Conservation (phyloP, 75 land plant species). For the Pinus taeda region DNA sequence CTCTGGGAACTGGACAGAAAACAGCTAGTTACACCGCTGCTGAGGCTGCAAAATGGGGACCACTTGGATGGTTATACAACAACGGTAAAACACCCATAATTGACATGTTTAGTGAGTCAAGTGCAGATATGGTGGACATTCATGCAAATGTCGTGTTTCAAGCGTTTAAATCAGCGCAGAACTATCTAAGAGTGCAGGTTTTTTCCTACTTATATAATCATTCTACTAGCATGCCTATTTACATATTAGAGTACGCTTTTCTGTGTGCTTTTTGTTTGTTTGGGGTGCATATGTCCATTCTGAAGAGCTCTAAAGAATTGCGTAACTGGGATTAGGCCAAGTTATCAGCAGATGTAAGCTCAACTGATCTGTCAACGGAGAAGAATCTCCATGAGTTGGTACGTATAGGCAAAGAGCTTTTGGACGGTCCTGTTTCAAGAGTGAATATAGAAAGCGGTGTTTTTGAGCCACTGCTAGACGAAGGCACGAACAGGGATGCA, state of each 20-base stretch:
- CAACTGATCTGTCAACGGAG: conserved; percentile 23
- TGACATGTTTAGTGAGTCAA: conserved; percentile 20
- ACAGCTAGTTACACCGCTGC: conserved; percentile 19
- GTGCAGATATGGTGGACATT: conserved; percentile 30
- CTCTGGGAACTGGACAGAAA: conserved; percentile 33
- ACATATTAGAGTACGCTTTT: neutral
- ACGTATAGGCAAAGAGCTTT: conserved; percentile 16
- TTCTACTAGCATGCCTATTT: neutral
- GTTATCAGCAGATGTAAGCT: conserved; percentile 12
- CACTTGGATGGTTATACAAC: conserved; percentile 18
- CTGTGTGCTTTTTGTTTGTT: neutral
- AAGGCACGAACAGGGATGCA: conserved; percentile 22
- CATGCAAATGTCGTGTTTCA: conserved; percentile 13
- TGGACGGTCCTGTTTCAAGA: conserved; percentile 19
- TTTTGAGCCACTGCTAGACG: neutral
- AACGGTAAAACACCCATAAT: conserved; percentile 9
- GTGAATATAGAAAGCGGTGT: conserved; percentile 11
- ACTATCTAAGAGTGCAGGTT: conserved; percentile 25
- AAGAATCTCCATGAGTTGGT: conserved; percentile 26
- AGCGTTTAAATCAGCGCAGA: neutral
- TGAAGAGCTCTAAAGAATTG: neutral
- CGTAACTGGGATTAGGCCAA: conserved; percentile 12
- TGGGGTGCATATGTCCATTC: neutral
- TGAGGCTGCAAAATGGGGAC: conserved; percentile 28
- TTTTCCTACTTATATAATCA: neutral